Evolutionary conservation across 352 stramenopile species (phyloP).

Genomic region (Globisporangium sylvaticum): DNA sequence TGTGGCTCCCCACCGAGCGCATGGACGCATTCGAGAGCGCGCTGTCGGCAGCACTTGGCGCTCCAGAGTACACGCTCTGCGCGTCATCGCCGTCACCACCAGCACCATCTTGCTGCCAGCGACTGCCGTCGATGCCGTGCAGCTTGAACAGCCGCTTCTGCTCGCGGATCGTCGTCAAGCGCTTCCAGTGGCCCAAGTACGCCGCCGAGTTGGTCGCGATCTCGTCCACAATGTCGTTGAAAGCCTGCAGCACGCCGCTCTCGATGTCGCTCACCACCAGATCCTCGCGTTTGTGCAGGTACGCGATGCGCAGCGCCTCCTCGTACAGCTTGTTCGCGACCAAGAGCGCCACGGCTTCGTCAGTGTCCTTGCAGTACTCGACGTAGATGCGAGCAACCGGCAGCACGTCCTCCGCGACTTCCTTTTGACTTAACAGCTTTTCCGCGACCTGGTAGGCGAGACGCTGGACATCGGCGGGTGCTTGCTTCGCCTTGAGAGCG

Average conservation of each 20-base stretch:
- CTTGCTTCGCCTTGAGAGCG: slow-evolving; percentile 28
- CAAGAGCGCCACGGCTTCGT: slow-evolving; percentile 69
- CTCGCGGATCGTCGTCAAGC: slow-evolving; percentile 58
- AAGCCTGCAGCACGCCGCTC: slow-evolving; percentile 39
- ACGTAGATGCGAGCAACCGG: slow-evolving; percentile 54
- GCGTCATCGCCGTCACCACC: slow-evolving; percentile 26
- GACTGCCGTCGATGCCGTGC: slow-evolving; percentile 68
- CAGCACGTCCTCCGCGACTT: slow-evolving; percentile 25
- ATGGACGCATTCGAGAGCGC: slow-evolving; percentile 58
- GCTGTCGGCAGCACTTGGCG: slow-evolving; percentile 49
- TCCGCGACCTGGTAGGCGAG: slow-evolving; percentile 54
- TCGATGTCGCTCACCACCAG: slow-evolving; percentile 75
- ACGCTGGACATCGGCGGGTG: slow-evolving; percentile 21
- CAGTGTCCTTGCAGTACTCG: slow-evolving; percentile 70
- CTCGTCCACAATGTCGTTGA: slow-evolving; percentile 47
- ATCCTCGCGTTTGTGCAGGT: slow-evolving; percentile 51
- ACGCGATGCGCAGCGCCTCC: slow-evolving; percentile 53
- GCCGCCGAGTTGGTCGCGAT: slow-evolving; percentile 33
- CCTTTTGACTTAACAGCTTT: slow-evolving; percentile 39
- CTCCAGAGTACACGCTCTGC: slow-evolving; percentile 39
- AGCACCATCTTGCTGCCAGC: slow-evolving; percentile 35
- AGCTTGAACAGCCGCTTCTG: slow-evolving; percentile 78
- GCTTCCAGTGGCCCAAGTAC: slow-evolving; percentile 57
- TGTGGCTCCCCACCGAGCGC: slow-evolving; percentile 77
- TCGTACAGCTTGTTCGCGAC: slow-evolving; percentile 54